Base-by-base conservation (phyloP, 495 filamentous ascomycete genomes). In the Neurospora discreta region DNA sequence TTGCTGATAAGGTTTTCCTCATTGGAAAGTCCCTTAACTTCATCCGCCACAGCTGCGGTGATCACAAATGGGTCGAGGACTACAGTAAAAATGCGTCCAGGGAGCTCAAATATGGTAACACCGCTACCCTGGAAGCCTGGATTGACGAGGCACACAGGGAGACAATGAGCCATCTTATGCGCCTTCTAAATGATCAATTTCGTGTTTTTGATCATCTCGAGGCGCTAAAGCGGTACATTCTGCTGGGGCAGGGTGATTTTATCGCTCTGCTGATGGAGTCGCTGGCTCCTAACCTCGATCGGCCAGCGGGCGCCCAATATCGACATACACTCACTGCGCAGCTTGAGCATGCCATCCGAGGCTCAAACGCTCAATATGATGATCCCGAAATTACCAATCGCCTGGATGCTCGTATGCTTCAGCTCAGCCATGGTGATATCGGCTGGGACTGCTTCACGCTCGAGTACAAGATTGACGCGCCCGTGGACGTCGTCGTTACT, bases 371-470 rank as follows among this genome's bases (percentile, higher is more conserved):
- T 20, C 96, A 98, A 78, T 96, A 92, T 78, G 96, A 99, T 81
- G 89, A 90, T 10, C 89, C 91, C n/a, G 96, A 99, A 77, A 93
- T 98, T 39, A 86, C 98, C 42, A 90, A 92, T 40, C 89, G 96
- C 20, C 87, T 99, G 10, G 96, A 99, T 81, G 94, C 95, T 16
- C 92, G 96, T 67, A 97, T 98, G 93, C 87, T 98, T 43, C 94
- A 98, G 80, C 87, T 97, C 68, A 93, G 90, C 69, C 94, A 97
- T 78, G 96, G 96, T 70, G 95, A 99, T 76, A 98, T 97, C 68
- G 96, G 96, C 72, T 99, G 96, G 96, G 96, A 99, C 79, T 97
- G 95, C 80, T 99, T 99, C 82, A 99, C 96, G 1, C 87, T 99
- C 39, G 96, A 99, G 79, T 99, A 99, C 83, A 97, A 97, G 80